A percentile compares a stretch with the other conserved stretches of the same genome.
Evolutionary conservation across 176 grass and related monocot genomes (phyloP).

Genomic region (Puccinellia tenuiflora): DNA sequence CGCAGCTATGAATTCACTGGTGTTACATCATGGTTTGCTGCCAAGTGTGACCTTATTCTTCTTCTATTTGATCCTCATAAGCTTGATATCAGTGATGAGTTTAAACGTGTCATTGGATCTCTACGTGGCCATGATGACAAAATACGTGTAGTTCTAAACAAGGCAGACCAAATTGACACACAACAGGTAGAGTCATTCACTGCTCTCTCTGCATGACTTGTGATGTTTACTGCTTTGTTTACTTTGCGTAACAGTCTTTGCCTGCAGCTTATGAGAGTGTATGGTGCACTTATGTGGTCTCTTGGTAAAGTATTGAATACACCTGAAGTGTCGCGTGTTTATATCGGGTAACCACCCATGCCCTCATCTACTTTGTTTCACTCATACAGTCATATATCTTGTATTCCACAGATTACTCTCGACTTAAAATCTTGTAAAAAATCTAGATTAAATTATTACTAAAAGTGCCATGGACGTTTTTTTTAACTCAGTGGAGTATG

Average conservation of each 20-base stretch:
- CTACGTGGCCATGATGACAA: constrained; percentile 91
- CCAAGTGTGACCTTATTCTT: constrained; percentile 94
- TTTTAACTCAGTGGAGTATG: background rate
- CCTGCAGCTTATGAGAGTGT: constrained; percentile 96
- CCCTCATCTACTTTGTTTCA: constrained; percentile 15
- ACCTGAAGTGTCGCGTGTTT: constrained; percentile 88
- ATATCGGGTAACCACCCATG: constrained; percentile 72
- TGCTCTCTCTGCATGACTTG: background rate
- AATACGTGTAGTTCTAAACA: constrained; percentile 91
- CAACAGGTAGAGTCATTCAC: constrained; percentile 53
- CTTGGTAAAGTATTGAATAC: constrained; percentile 98
- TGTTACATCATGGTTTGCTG: constrained; percentile 88
- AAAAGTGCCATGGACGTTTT: background rate
- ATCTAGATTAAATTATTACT: constrained; percentile 14
- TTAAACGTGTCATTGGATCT: constrained; percentile 81
- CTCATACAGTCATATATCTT: background rate
- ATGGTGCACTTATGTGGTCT: constrained; percentile 99
- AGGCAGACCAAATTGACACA: constrained; percentile 92
- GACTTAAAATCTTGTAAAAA: background rate
- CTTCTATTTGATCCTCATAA: constrained; percentile 94
- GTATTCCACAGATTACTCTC: background rate
- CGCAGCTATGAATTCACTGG: constrained; percentile 89
- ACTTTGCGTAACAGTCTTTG: constrained; percentile 1
- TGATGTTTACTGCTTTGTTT: constrained; percentile 19
- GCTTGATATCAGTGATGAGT: constrained; percentile 89